Conservation (phyloP, 495 filamentous ascomycete genomes). For the Penicillium odoratum region DNA sequence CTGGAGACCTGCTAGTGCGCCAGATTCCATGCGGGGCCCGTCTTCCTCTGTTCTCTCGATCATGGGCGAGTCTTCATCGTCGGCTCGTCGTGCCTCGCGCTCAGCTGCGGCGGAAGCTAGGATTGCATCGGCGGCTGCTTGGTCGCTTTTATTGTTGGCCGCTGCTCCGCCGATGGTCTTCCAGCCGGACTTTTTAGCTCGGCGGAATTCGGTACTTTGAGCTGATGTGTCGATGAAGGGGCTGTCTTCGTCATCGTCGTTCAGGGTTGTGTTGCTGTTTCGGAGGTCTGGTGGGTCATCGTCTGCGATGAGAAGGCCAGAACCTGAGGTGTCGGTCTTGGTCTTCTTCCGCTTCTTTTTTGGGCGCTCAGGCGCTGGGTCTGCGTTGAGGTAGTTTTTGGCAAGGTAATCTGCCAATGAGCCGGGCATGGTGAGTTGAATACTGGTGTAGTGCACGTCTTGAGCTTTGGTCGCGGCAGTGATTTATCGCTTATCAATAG, state of each 20-base stretch:
- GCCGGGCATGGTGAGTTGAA: slow-evolving; percentile 23
- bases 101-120: slow-evolving; percentile 72
- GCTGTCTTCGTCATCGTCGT: slow-evolving; percentile 45
- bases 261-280: slow-evolving; percentile 31
- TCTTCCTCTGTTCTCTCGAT: slow-evolving; percentile 33
- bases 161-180: slow-evolving; percentile 58
- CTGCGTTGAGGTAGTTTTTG: slow-evolving; percentile 87
- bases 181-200: slow-evolving; percentile 77
- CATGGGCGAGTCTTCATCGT: slow-evolving; percentile 48
- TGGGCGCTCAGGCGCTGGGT: slow-evolving; percentile 57
- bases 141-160: slow-evolving; percentile 46
- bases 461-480: slow-evolving; percentile 5
- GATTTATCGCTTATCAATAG: slow-evolving; percentile 28
- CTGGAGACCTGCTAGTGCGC: slow-evolving; percentile 83
- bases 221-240: slow-evolving; percentile 51
- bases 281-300: slow-evolving; percentile 81
- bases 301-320: slow-evolving; percentile 84
- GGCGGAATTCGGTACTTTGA: slow-evolving; percentile 68
- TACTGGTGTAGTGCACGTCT: background rate
- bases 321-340: slow-evolving; percentile 55
- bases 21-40: slow-evolving; percentile 69
- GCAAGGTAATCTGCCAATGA: slow-evolving; percentile 87
- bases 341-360: slow-evolving; percentile 83
- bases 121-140: slow-evolving; percentile 78
- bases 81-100: slow-evolving; percentile 40